Evolutionary conservation across 2,329 filamentous ascomycete genomes (phyloP), one percentile per base, ranked within the genome.

Genomic region (Pestalotiopsis sp.): DNA sequence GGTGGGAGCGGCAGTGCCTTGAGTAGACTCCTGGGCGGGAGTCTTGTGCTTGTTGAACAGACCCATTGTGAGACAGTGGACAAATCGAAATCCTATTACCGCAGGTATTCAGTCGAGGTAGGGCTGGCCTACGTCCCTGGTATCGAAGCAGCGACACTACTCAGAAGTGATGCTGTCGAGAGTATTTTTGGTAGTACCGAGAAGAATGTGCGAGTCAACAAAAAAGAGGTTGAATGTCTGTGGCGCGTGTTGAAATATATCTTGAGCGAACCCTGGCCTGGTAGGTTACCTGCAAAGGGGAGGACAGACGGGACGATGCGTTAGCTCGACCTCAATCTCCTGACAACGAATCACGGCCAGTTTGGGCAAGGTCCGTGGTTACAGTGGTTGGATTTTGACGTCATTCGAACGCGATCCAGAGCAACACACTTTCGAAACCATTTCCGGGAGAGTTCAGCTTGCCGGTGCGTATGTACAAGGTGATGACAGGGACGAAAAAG

Each of bases 21-120:
- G 11, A 13, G 20, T 22, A 26, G 65, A 39, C 58, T 66, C 65
- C n/a, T 66, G 20, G 65, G 30, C 30, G 30, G 57, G 57, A 24
- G 52, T 7, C 38, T 66, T 66, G 17, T 66, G n/a, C 26, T 61
- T 61, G n/a, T n/a, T 57, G 65, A 66, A 66, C 3, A 66, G 58
- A 61, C 65, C 65, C 65, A 66, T 66, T 22, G 14, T 62, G 63
- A 58, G 26, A 58, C 13, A 13, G 56, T n/a, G 44, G 44, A n/a
- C 22, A 7, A 52, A n/a, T 9, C 44, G 20, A n/a, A 52, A n/a
- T 52, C 44, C 44, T n/a, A 24, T 11, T 62, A n/a, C 59, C 44
- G 38, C 59, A n/a, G 9, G 44, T n/a, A 52, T n/a, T 52, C n/a
- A 52, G 44, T n/a, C 17, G 20, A 20, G 20, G 44, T 52, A 52